A percentile compares a stretch with the other conserved stretches of the same genome.
phyloP scores from a whole-genome alignment of 805 yeast species.

The Metschnikowia lochheadii region DNA sequence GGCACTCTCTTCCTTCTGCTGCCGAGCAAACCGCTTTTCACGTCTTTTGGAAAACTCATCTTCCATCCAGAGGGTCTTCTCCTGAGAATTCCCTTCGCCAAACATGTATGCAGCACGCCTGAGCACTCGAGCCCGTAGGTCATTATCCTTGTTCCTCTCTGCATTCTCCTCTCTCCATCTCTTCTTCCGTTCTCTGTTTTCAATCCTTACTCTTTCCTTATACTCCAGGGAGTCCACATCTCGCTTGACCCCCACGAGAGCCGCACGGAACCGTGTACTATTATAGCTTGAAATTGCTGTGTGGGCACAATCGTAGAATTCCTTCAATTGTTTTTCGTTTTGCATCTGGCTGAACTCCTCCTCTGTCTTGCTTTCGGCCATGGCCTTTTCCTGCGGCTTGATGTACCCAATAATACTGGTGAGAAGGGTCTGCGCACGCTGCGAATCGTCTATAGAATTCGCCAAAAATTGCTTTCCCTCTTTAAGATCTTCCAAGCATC shows the following conservation, averaged over 20 bases:
- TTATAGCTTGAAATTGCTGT: slow-evolving; percentile 25
- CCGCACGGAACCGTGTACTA: slow-evolving; percentile 17
- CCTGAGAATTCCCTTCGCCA: slow-evolving; percentile 55
- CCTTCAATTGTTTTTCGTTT: neutral
- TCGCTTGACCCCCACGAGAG: slow-evolving; percentile 22
- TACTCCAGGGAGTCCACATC: slow-evolving; percentile 34
- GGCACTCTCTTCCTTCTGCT: slow-evolving; percentile 25
- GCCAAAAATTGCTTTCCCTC: slow-evolving; percentile 32
- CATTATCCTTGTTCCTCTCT: slow-evolving; percentile 83
- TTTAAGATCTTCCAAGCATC: slow-evolving; percentile 27
- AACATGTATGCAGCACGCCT: slow-evolving; percentile 66
- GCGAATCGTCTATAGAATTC: slow-evolving; percentile 9
- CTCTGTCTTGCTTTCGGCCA: slow-evolving; percentile 5
- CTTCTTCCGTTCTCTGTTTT: slow-evolving; percentile 74
- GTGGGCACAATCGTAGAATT: slow-evolving; percentile 18
- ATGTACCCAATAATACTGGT: slow-evolving; percentile 20
- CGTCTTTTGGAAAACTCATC: slow-evolving; percentile 66
- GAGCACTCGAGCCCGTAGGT: slow-evolving; percentile 70
- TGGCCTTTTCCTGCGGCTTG: neutral
- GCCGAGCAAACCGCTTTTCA: slow-evolving; percentile 52
- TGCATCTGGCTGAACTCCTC: neutral
- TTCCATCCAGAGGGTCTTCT: slow-evolving; percentile 65
- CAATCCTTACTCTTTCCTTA: slow-evolving; percentile 57
- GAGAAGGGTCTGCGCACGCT: slow-evolving; percentile 19
- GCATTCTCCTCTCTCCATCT: slow-evolving; percentile 80